Base-by-base conservation (phyloP, 768 basidiomycete genomes). In the Suillus occidentalis region DNA sequence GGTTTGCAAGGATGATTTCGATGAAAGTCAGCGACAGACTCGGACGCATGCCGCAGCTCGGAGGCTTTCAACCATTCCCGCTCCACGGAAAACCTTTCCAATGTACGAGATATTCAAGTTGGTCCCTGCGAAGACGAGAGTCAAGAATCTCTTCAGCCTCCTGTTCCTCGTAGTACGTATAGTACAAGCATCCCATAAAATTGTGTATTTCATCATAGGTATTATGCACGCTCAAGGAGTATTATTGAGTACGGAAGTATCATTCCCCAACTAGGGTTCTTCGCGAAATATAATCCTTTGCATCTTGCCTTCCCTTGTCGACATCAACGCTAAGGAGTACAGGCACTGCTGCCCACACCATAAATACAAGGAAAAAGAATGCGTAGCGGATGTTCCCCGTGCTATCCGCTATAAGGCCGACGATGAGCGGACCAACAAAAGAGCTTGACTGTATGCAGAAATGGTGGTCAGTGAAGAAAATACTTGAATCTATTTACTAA, bases 381-480 rank as follows among this genome's bases (percentile, higher is more conserved):
- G 89, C 89, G 66, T 91, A 91, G 34, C 96, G 90, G 57, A 97
- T 96, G 75, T 97, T 95, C 3, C 92, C 95, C 0, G 95, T 98
- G 52, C 82, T 75, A 72, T 97, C 95, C 0, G 95, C 89, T 47
- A 98, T 91, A 43, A 95, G 68, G 0, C 94, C 95, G 1, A 98
- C 95, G 34, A 94, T 78, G 7, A 95, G 80, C 3, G 97, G 97
- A 0, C 97, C 97, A 4, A 98, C 77, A 79, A 98, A 99, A 8
- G 93, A 94, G 66, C 89, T 90, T 8, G 94, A 95, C 90, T 97
- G 73, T 25, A 39, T 16, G 39, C 10, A 12, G 72, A 69, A 14
- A 45, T 22, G 6, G 50, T 7, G 39, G 47, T 56, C 39, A 64
- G 39, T 52, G 7, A 18, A 18, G 8, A 65, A 14, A 59, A 63